phyloP scores from a whole-genome alignment of 305 asterid species.

The Fraxinus angustifolia region DNA sequence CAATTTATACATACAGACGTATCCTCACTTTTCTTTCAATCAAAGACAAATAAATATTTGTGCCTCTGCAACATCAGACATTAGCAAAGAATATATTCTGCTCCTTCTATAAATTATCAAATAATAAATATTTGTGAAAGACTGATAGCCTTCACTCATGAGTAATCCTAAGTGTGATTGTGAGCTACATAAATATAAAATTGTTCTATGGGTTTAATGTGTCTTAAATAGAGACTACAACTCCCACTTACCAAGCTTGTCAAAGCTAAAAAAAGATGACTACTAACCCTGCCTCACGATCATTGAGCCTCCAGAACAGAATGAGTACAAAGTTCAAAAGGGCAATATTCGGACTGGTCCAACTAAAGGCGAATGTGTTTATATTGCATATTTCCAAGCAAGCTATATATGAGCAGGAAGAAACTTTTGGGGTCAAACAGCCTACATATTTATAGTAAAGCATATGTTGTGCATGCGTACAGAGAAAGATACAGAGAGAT shows the following conservation, averaged over 20 bases:
- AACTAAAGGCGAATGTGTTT: constrained; percentile 14
- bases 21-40: background rate
- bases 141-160: background rate
- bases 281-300: background rate
- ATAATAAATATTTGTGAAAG: background rate
- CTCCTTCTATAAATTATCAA: background rate
- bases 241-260: background rate
- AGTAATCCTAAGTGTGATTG: background rate
- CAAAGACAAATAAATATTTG: background rate
- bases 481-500: background rate
- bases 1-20: background rate
- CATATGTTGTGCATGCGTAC: background rate
- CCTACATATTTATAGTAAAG: background rate
- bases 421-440: background rate
- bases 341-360: background rate
- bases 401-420: background rate
- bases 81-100: background rate
- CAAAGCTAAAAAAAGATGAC: background rate
- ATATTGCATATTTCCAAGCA: constrained; percentile 7
- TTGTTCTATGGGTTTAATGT: background rate
- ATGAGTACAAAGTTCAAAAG: background rate
- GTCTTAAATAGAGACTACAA: background rate
- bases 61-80: background rate
- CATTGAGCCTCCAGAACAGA: background rate
- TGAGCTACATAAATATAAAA: background rate